A percentile compares a stretch with the other conserved stretches of the same genome.
Evolutionary conservation across 345 rosid genomes (phyloP).

Genomic region (Citrus mangshanensis): DNA sequence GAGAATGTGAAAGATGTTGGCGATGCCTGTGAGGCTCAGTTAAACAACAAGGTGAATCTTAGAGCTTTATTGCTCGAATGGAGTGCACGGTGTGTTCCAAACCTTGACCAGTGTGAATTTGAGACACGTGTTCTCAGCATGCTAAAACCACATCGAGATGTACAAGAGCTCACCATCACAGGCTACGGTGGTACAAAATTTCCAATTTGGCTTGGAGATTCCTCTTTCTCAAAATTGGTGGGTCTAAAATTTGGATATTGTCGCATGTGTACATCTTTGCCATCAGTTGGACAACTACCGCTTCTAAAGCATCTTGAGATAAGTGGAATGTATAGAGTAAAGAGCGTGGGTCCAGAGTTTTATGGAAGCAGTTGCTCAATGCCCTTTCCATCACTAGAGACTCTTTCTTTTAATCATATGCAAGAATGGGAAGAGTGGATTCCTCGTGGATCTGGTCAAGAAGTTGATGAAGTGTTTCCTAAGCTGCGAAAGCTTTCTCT

Average conservation of each 20-base stretch:
- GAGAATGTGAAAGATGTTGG: no score
- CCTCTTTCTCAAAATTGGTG: not conserved
- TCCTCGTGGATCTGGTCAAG: no score
- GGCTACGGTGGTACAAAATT: not conserved
- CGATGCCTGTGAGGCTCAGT: no score
- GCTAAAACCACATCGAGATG: not conserved
- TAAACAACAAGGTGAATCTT: no score
- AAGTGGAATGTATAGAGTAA: not conserved
- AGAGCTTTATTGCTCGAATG: no score
- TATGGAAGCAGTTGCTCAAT: not conserved
- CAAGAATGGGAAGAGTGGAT: no score
- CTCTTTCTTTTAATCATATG: no score
- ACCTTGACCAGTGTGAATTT: no score
- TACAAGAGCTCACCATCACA: not conserved
- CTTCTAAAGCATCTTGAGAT: not conserved
- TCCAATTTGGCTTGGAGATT: not conserved
- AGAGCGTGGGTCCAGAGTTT: not conserved
- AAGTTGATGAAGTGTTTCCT: no score
- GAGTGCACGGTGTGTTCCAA: no score
- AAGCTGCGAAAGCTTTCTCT: no score
- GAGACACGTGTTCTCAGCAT: not conserved
- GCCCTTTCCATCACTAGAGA: not conserved
- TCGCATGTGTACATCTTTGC: not conserved
- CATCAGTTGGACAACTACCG: not conserved
- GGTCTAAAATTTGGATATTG: rapidly evolving